Evolutionary conservation across 2,329 filamentous ascomycete species (phyloP).

Genomic region (Ophiostoma australiae): DNA sequence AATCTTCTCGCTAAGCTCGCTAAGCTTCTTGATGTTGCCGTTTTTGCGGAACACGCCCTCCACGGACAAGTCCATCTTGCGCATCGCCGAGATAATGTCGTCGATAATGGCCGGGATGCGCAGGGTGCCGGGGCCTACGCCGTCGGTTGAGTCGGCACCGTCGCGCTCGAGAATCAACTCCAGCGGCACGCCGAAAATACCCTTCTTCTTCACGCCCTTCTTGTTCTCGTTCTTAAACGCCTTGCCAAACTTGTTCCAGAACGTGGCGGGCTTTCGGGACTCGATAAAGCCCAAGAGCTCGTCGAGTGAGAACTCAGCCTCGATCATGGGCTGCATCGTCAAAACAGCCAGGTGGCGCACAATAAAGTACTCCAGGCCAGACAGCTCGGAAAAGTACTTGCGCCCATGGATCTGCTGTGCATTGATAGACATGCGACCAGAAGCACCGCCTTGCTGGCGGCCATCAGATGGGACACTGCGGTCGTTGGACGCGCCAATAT

Average conservation of each 20-base stretch:
- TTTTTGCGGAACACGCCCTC: constrained; percentile 99
- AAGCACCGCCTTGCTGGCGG: constrained; percentile 3
- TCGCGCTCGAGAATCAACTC: constrained; percentile 88
- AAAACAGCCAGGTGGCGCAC: constrained; percentile 91
- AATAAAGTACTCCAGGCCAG: constrained; percentile 94
- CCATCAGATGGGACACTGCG: constrained; percentile 52
- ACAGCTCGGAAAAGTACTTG: constrained; percentile 93
- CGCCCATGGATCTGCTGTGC: constrained; percentile 45
- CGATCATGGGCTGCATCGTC: constrained; percentile 88
- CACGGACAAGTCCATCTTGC: constrained; percentile 97
- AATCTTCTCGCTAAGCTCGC: constrained; percentile 78
- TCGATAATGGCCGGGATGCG: constrained; percentile 93
- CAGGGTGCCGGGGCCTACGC: constrained; percentile 84
- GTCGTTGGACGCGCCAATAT: constrained; percentile 41
- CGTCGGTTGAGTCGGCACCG: constrained; percentile 95
- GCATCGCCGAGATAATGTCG: constrained; percentile 88
- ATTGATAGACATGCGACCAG: background rate
- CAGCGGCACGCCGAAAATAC: constrained; percentile 83
- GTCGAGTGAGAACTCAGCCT: constrained; percentile 86
- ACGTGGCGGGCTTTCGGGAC: constrained; percentile 78
- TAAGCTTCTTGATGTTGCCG: constrained; percentile 91
- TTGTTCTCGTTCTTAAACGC: constrained; percentile 83
- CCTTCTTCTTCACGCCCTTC: constrained; percentile 81
- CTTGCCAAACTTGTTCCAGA: constrained; percentile 98
- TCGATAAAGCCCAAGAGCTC: constrained; percentile 91